Evolutionary conservation across 1,139 yeast genomes (phyloP), one percentile per base, ranked within the genome.

Genomic region (Blastobotrys aristatus): DNA sequence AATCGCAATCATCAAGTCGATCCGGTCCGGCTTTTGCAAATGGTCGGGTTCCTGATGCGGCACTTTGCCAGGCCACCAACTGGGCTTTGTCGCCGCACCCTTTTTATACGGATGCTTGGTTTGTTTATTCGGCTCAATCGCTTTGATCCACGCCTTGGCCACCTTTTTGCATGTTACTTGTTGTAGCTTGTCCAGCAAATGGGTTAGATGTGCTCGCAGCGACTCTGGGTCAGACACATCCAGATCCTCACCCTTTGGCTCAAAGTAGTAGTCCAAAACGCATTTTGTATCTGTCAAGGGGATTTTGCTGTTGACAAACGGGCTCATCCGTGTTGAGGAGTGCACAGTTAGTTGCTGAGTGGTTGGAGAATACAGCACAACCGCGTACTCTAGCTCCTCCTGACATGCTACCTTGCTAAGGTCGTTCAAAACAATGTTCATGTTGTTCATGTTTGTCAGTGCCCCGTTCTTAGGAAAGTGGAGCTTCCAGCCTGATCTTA

Each of bases 21-120:
- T 61, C 49, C 94, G 65, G 53, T 79, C 82, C 1, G 64, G 65
- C 58, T 81, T 84, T 51, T 71, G 74, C 50, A 84, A 67, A 64
- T 84, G 89, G 61, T 84, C 92, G 0, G 92, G 92, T 57, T 84
- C 92, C 43, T 72, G 70, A 63, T 84, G 92, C 35, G 77, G 70
- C 0, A 82, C 77, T 16, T 55, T 48, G 0, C 37, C 37, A 0
- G 92, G 92, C 94, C 92, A 84, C 90, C 92, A 84, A 1, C 59
- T 59, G 0, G 92, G 92, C 53, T 70, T 76, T 8, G 77, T 57
- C 0, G 35, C 45, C 13, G 73, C 72, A 2, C 77, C 79, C 17
- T 61, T 57, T 50, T 79, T 82, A 61, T 84, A 84, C 0, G 92
- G 92, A 55, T 64, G 75, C 20, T 67, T 64, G 1, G 84, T 73